Evolutionary conservation across 495 filamentous ascomycete species (phyloP).

Genomic region (Cryomyces minteri): DNA sequence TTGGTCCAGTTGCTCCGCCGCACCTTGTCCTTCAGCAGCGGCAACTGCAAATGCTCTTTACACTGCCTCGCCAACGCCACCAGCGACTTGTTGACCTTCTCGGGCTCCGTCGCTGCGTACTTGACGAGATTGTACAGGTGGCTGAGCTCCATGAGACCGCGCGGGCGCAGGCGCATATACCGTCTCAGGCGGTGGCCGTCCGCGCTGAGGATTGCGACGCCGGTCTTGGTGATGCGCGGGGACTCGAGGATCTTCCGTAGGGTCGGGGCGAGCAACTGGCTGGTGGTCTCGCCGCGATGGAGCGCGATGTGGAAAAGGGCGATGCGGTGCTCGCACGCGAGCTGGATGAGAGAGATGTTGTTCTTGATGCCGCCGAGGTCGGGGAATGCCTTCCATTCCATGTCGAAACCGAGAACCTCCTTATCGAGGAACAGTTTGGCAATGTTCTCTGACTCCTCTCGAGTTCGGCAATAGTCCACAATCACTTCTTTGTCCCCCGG

Average conservation of each 20-base stretch:
- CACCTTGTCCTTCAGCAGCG: conserved; percentile 18
- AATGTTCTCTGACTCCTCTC: conserved; percentile 12
- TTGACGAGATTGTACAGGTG: conserved; percentile 21
- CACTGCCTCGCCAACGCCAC: conserved; percentile 14
- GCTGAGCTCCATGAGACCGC: conserved; percentile 19
- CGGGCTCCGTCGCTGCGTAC: conserved; percentile 2
- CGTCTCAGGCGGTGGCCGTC: conserved; percentile 25
- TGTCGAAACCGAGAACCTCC: conserved; percentile 21
- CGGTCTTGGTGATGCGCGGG: conserved; percentile 65
- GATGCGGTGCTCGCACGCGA: conserved; percentile 20
- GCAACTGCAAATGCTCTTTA: conserved; percentile 15
- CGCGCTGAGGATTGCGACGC: conserved; percentile 70
- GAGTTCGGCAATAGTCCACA: conserved; percentile 17
- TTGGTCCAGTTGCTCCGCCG: conserved; percentile 18
- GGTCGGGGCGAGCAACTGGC: conserved; percentile 15
- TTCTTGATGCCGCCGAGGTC: conserved; percentile 11
- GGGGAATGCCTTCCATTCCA: conserved; percentile 18
- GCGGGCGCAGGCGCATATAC: conserved; percentile 12
- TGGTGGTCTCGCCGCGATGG: conserved; percentile 10
- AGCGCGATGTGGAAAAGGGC: conserved; percentile 18
- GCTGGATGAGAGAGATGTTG: conserved; percentile 20
- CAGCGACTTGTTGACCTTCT: conserved; percentile 10
- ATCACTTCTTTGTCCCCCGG: conserved; percentile 6
- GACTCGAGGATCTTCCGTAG: conserved; percentile 44
- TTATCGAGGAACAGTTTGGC: conserved; percentile 15